Conservation (phyloP, 805 yeast species). For the Pichia nanzhaoensis region DNA sequence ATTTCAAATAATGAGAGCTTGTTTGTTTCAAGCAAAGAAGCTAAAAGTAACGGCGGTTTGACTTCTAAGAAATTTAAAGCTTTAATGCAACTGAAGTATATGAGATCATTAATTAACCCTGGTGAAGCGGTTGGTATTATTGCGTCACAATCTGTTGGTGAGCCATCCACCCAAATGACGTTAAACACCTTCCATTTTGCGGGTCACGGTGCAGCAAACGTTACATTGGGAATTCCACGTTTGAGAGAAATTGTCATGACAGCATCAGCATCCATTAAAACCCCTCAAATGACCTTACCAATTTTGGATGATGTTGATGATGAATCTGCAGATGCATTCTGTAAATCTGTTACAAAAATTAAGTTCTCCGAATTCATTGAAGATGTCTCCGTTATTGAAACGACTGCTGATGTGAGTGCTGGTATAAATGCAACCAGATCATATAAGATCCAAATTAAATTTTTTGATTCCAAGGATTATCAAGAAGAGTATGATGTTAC, state of each 20-base stretch:
- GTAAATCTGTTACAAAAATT: conserved; percentile 82
- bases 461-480: conserved; percentile 74
- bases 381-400: conserved; percentile 78
- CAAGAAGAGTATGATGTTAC: conserved; percentile 83
- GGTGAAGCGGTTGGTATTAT: conserved; percentile 98
- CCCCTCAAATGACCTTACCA: conserved; percentile 99
- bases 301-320: conserved; percentile 72
- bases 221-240: conserved; percentile 98
- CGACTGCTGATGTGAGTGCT: conserved; percentile 54
- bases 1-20: conserved; percentile 47
- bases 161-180: conserved; percentile 99
- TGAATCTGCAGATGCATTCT: conserved; percentile 85
- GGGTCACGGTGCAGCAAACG: conserved; percentile 99
- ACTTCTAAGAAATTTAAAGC: conserved; percentile 85
- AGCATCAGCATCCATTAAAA: conserved; percentile 88
- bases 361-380: conserved; percentile 85
- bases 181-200: conserved; percentile 96
- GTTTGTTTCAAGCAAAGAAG: conserved; percentile 50
- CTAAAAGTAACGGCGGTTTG: conserved; percentile 40
- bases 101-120: conserved; percentile 91
- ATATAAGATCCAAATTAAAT: conserved; percentile 65
- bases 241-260: conserved; percentile 99
- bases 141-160: conserved; percentile 98
- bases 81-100: conserved; percentile 95
- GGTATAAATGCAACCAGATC: conserved; percentile 46